phyloP scores from a whole-genome alignment of 176 grass and related monocot species.

The Musa acuminata region DNA sequence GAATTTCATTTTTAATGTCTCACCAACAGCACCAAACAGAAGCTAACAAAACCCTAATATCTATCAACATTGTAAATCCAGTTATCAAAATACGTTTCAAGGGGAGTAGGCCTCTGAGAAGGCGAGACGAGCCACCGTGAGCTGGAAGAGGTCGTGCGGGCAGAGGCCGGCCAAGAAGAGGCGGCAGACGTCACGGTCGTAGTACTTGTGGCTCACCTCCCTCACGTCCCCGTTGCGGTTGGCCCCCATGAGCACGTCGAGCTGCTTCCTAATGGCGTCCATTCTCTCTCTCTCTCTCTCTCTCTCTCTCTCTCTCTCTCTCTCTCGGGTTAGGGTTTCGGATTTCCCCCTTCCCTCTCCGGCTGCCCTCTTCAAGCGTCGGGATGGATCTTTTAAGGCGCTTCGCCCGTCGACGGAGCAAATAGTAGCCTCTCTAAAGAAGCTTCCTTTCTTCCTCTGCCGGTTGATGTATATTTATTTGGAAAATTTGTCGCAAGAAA shows the following conservation, averaged over 20 bases:
- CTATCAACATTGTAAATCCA: not conserved
- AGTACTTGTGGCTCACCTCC: slow-evolving; percentile 87
- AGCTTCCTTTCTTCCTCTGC: too few species aligned
- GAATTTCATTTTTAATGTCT: not conserved
- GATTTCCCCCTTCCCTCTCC: not conserved
- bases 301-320: not conserved
- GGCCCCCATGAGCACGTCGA: slow-evolving; percentile 94
- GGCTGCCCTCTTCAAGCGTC: not conserved
- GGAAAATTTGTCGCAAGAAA: too few species aligned
- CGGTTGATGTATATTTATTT: too few species aligned
- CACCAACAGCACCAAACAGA: not conserved
- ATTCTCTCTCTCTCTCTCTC: slow-evolving; percentile 16
- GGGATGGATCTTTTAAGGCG: too few species aligned
- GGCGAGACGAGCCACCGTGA: slow-evolving; percentile 36
- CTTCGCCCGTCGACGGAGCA: too few species aligned
- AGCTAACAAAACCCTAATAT: not conserved
- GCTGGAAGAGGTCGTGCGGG: slow-evolving; percentile 97
- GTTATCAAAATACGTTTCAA: not conserved
- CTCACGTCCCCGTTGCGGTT: slow-evolving; percentile 78
- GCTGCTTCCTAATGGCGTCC: slow-evolving; percentile 88
- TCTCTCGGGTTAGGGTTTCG: not conserved
- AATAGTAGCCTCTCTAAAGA: too few species aligned
- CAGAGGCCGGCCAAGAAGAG: slow-evolving; percentile 84
- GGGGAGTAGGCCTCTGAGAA: not conserved
- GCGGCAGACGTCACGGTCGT: slow-evolving; percentile 85